Base-by-base conservation (phyloP, 2,329 filamentous ascomycete species). In the Fusarium subtropicale region DNA sequence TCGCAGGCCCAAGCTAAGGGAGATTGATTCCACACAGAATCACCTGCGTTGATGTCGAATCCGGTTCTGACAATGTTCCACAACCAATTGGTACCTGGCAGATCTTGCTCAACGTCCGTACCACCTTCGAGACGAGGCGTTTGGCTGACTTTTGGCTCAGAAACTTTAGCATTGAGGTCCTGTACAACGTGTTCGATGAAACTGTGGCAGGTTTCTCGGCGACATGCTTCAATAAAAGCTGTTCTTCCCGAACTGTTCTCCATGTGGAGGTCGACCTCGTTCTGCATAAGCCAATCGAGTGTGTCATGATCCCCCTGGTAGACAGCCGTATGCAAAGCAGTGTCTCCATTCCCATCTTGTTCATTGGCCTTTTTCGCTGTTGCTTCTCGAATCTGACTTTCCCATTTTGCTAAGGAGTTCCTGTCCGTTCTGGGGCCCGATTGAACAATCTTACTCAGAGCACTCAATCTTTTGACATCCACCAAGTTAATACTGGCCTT, bases 11-110 rank as follows among this genome's bases (percentile, higher is more conserved):
- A 38, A n/a, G 34, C 34, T 3, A 38, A 38, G 18, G 34, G 9
- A 38, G 34, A 38, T 11, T 38, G 18, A 6, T n/a, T 18, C 5
- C 3, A 38, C 9, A n/a, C 2, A 1, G 9, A 6, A 7, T 38
- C 34, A 38, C 34, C 34, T 3, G 11, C 9, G 5, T n/a, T n/a
- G 34, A 38, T 38, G 18, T 36, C 16, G 16, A 36, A 11, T 10
- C 3, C 11, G 7, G 5, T 11, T 8, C 4, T 11, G 1, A 2
- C 16, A 18, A 9, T 3, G 3, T 15, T 18, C 33, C 3, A 1
- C 7, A 4, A 1, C 8, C 16, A n/a, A 18, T n/a, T 4, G 8
- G 7, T 28, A 3, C 7, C 1, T 28, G 26, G 2, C 2, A 36
- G 18, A 28, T 9, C 2, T 4, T 36, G 16, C 18, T 10, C 7